These are phyloP conservation scores for Rhizophagus sp. DNA, from an alignment of 192 early-diverging fungal species.

Conservation along the genomic window DNA sequence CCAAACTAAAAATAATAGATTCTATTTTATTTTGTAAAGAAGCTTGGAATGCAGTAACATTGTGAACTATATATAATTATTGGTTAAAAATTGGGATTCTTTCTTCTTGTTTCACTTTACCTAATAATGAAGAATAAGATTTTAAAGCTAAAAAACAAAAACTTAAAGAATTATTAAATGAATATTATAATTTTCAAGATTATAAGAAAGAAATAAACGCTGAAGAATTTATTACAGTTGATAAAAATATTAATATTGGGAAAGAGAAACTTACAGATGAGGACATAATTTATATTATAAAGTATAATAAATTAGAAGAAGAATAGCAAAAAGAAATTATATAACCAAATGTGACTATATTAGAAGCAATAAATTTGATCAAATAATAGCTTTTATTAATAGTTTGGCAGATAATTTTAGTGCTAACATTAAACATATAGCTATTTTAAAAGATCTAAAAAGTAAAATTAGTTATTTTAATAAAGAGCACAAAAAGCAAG, in stretches of 20 bases:
- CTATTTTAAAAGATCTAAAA: no score
- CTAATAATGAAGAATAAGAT: not conserved
- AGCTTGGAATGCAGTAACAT: not conserved
- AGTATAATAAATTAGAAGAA: no score
- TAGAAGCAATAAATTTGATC: no score
- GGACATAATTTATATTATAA: not conserved
- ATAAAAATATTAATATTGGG: not conserved
- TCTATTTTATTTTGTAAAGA: not conserved
- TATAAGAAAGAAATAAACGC: no score
- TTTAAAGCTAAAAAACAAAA: not conserved
- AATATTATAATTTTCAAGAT: not conserved
- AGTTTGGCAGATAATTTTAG: not conserved
- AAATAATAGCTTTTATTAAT: not conserved
- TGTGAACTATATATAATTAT: not conserved
- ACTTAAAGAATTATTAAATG: not conserved
- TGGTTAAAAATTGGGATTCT: slow-evolving; percentile 5
- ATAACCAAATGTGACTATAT: no score
- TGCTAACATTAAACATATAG: no score
- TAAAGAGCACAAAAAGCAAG: no score
- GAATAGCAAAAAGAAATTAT: no score
- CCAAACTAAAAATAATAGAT: not conserved
- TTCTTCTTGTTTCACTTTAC: not conserved
- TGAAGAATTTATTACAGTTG: slow-evolving; percentile 6
- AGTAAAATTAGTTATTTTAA: no score
- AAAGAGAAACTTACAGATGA: not conserved